A percentile compares a stretch with the other conserved stretches of the same genome.
These are phyloP conservation scores for Chalciporus sphaerocephalus DNA, from an alignment of 768 basidiomycete genomes.

Conservation along the genomic window DNA sequence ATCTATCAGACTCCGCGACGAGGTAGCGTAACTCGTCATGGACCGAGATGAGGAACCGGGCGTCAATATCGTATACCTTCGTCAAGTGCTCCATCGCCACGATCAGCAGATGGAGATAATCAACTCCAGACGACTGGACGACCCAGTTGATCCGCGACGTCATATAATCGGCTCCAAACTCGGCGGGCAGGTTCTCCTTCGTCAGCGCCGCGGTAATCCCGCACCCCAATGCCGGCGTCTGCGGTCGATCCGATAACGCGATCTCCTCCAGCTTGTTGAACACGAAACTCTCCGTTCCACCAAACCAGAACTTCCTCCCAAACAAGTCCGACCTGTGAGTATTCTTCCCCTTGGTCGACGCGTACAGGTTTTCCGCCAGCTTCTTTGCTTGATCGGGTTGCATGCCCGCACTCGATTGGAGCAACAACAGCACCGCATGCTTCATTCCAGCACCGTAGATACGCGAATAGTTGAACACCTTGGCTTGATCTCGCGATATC, in stretches of 20 bases:
- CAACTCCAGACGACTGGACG: constrained; percentile 96
- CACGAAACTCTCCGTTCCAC: constrained; percentile 91
- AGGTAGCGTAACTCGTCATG: constrained; percentile 97
- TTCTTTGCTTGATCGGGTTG: constrained; percentile 71
- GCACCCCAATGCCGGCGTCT: constrained; percentile 91
- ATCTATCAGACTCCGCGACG: constrained; percentile 81
- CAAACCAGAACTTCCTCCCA: constrained; percentile 89
- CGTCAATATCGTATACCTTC: constrained; percentile 73
- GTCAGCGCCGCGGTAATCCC: constrained; percentile 92
- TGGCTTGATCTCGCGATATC: constrained; percentile 91
- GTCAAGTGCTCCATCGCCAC: constrained; percentile 91
- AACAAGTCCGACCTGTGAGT: constrained; percentile 73
- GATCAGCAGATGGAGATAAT: constrained; percentile 95
- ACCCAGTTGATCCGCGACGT: constrained; percentile 99
- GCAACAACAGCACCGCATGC: constrained; percentile 81
- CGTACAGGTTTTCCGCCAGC: constrained; percentile 80
- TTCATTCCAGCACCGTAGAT: constrained; percentile 99
- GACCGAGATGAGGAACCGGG: constrained; percentile 92
- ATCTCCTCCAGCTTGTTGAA: constrained; percentile 99
- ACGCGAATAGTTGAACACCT: constrained; percentile 98
- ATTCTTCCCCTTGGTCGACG: constrained; percentile 89
- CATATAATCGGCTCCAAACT: constrained; percentile 84
- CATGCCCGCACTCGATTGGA: constrained; percentile 82
- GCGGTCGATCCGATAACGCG: constrained; percentile 78
- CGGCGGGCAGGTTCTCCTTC: constrained; percentile 78